phyloP scores from a whole-genome alignment of 2,329 filamentous ascomycete genomes.

The Colletotrichum sp. region DNA sequence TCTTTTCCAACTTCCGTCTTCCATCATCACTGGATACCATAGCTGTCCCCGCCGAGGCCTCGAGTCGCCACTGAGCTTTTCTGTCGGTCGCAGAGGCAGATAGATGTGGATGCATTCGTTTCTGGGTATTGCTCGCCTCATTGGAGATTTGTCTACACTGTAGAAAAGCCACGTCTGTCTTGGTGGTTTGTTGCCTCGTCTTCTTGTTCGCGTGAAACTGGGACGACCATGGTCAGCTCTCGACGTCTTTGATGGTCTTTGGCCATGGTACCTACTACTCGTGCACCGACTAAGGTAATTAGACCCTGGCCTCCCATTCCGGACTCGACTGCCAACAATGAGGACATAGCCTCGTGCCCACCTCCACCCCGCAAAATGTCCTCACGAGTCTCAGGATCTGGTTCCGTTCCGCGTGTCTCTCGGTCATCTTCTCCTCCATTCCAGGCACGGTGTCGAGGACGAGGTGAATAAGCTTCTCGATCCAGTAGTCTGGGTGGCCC shows the following conservation, averaged over 20 bases:
- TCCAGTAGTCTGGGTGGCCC: neutral
- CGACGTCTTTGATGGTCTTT: neutral
- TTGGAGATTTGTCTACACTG: neutral
- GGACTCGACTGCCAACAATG: neutral
- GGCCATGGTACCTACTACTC: neutral
- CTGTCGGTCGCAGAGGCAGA: neutral
- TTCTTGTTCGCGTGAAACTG: neutral
- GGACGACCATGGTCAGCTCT: neutral
- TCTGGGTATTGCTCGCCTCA: neutral
- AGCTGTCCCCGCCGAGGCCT: neutral
- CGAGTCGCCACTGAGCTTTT: rapidly evolving
- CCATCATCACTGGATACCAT: neutral
- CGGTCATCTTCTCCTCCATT: neutral
- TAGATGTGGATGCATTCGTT: neutral
- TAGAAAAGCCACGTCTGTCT: neutral
- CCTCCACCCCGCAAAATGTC: neutral
- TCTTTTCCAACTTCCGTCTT: neutral
- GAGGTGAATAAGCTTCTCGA: neutral
- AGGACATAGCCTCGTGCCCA: neutral
- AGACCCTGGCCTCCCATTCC: neutral
- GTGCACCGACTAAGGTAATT: neutral
- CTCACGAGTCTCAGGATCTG: neutral
- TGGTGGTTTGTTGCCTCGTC: neutral
- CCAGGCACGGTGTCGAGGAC: neutral
- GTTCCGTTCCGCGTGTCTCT: neutral